Evolutionary conservation across 306 rosid genomes (phyloP).

Genomic region (Luffa acutangula): DNA sequence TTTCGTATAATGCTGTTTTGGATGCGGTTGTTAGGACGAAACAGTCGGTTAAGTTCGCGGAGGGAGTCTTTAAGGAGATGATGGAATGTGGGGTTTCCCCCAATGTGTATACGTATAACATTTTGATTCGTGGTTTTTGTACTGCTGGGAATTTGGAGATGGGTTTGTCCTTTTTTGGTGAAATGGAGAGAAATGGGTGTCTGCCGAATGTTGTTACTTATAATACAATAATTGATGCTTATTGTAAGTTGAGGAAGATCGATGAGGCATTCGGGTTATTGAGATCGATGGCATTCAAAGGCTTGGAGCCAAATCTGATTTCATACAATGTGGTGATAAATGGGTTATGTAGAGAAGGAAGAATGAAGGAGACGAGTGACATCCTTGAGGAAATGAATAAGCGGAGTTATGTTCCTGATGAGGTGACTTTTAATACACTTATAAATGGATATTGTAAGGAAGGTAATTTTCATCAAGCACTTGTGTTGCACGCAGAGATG

Average conservation of each 20-base stretch:
- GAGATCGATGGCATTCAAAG: constrained; percentile 35
- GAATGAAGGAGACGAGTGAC: constrained; percentile 37
- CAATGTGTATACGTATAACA: constrained; percentile 60
- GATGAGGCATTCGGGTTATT: constrained; percentile 47
- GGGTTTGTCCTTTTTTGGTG: constrained; percentile 34
- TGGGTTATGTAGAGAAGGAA: constrained; percentile 60
- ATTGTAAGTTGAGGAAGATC: constrained; percentile 38
- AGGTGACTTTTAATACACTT: constrained; percentile 68
- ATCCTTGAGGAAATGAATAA: constrained; percentile 49
- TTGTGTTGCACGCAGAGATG: constrained; percentile 66
- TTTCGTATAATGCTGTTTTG: constrained; percentile 58
- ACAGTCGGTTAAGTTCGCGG: constrained; percentile 26
- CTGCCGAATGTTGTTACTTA: constrained; percentile 63
- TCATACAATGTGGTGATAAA: constrained; percentile 68
- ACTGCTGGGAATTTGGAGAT: constrained; percentile 35
- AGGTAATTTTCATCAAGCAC: constrained; percentile 74
- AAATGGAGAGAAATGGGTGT: constrained; percentile 65
- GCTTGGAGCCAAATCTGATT: constrained; percentile 64
- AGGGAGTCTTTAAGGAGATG: constrained; percentile 52
- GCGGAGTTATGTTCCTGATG: constrained; percentile 51
- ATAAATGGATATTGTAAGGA: constrained; percentile 69
- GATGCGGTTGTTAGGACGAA: constrained; percentile 35
- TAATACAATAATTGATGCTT: constrained; percentile 58
- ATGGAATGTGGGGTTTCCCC: constrained; percentile 44
- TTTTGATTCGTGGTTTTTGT: constrained; percentile 63